Conservation (phyloP, 148 eudicot species). For the Nyssa sinensis region DNA sequence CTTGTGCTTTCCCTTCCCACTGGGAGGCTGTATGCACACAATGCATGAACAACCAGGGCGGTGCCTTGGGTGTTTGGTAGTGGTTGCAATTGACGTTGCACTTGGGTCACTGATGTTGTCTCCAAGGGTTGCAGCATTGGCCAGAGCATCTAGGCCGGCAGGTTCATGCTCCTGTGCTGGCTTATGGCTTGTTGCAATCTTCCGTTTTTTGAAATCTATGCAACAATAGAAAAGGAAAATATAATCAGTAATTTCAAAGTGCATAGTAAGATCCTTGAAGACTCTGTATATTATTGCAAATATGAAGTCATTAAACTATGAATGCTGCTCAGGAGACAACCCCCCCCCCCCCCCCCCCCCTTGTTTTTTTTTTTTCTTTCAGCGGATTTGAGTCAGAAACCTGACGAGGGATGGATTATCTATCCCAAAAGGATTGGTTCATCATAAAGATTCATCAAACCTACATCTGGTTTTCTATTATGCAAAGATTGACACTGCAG, state of each 20-base stretch:
- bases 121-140: slow-evolving; percentile 41
- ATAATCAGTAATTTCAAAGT: no score
- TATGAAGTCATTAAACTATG: background rate
- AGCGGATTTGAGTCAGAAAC: no score
- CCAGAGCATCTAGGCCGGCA: slow-evolving; percentile 45
- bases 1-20: slow-evolving; percentile 79
- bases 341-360: no score
- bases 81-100: slow-evolving; percentile 52
- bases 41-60: slow-evolving; percentile 80
- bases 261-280: background rate
- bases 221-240: slow-evolving; percentile 6
- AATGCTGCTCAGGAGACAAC: no score
- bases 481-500: background rate
- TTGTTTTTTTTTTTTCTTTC: no score
- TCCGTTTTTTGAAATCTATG: slow-evolving; percentile 58
- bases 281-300: background rate
- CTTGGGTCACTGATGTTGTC: slow-evolving; percentile 37
- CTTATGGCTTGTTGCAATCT: slow-evolving; percentile 27
- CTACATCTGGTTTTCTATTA: background rate
- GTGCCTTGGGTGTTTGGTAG: slow-evolving; percentile 81
- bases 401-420: background rate
- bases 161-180: slow-evolving; percentile 47
- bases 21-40: slow-evolving; percentile 81
- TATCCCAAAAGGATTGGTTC: background rate
- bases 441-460: background rate